Evolutionary conservation across 2,329 filamentous ascomycete genomes (phyloP).

Genomic region (Cyphellophora attinorum): DNA sequence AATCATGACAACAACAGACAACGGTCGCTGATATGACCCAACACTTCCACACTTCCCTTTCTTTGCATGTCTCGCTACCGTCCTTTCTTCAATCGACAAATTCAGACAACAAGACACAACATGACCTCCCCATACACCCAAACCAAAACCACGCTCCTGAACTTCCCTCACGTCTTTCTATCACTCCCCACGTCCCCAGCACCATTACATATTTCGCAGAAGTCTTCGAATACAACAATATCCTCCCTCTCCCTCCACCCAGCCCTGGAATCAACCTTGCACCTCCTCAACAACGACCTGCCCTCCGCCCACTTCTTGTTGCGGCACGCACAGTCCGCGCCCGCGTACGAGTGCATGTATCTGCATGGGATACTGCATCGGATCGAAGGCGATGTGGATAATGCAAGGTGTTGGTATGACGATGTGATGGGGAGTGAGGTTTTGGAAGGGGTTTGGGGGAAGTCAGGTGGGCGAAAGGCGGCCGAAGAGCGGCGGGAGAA

Average conservation of each 20-base stretch:
- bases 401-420: constrained; percentile 38
- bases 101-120: too few relatives aligned
- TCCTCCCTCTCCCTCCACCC: constrained; percentile 31
- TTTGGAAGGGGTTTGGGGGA: constrained; percentile 27
- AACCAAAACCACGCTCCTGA: constrained; percentile 1
- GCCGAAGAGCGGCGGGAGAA: constrained; percentile 1
- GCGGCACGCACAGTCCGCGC: constrained; percentile 41
- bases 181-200: constrained; percentile 5
- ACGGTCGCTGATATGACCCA: too few relatives aligned
- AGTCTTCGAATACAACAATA: constrained; percentile 3
- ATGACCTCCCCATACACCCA: too few relatives aligned
- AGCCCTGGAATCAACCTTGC: constrained; percentile 39
- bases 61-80: too few relatives aligned
- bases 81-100: too few relatives aligned
- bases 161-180: constrained; percentile 3
- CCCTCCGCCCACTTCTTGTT: constrained; percentile 43
- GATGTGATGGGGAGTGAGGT: constrained; percentile 31
- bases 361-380: constrained; percentile 42
- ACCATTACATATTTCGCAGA: background rate
- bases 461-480: too few relatives aligned
- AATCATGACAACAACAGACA: too few relatives aligned
- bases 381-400: constrained; percentile 41
- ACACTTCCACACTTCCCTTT: too few relatives aligned
- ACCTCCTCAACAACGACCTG: constrained; percentile 43
- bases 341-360: constrained; percentile 42